These are phyloP conservation scores for Amanita pseudoporphyria DNA, from an alignment of 768 basidiomycete genomes.

Conservation along the genomic window DNA sequence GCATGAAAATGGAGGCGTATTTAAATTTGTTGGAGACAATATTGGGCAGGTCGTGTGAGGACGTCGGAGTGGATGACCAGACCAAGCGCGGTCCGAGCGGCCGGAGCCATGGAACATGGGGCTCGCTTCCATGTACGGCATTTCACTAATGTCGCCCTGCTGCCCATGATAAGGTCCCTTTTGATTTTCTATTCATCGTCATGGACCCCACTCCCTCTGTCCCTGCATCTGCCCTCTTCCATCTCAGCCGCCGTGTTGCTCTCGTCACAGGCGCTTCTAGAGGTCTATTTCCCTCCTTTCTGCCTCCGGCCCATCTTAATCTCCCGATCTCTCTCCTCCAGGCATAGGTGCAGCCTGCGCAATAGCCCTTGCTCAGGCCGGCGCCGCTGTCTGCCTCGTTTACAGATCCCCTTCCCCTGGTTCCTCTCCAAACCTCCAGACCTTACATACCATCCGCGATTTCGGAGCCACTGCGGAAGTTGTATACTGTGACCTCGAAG, in stretches of 20 bases:
- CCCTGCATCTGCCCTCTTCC: conserved; percentile 52
- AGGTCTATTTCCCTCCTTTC: conserved; percentile 30
- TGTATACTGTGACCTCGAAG: conserved; percentile 32
- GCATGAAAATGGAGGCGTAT: conserved; percentile 12
- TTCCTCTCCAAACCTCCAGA: conserved; percentile 18
- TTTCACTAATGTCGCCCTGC: no score
- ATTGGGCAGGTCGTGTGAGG: conserved; percentile 7
- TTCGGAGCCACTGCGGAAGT: conserved; percentile 22
- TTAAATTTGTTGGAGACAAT: conserved; percentile 11
- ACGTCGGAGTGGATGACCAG: conserved; percentile 2
- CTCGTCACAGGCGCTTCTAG: conserved; percentile 78
- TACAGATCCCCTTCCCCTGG: conserved; percentile 22
- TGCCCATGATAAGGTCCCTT: neutral
- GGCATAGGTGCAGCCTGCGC: conserved; percentile 46
- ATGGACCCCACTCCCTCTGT: conserved; percentile 47
- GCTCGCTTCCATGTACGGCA: neutral
- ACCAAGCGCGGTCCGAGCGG: conserved; percentile 3
- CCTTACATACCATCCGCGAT: conserved; percentile 23
- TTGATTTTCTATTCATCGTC: conserved; percentile 8
- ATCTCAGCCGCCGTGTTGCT: conserved; percentile 54
- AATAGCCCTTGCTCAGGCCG: conserved; percentile 38
- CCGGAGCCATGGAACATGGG: conserved; percentile 1
- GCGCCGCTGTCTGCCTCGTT: conserved; percentile 37
- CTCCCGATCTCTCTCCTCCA: conserved; percentile 9
- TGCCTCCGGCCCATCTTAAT: neutral